Percentiles rank a stretch among this genome's conserved stretches.
These are phyloP conservation scores for Alternaria sp. DNA, from an alignment of 2,329 filamentous ascomycete species.

Conservation along the genomic window DNA sequence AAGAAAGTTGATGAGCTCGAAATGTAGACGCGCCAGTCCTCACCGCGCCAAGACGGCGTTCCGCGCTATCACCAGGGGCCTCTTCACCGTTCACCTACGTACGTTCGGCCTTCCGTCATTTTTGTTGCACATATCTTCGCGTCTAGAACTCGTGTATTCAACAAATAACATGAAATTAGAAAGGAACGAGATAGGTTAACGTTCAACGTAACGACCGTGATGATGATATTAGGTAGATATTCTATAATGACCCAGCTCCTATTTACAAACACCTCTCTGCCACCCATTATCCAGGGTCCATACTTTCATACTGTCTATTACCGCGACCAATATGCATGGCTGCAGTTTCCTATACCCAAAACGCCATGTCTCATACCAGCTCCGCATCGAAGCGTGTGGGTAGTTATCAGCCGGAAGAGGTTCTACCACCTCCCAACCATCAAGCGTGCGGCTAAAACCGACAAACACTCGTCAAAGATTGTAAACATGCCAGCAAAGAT, in stretches of 20 bases:
- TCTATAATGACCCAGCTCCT: conserved; percentile 24
- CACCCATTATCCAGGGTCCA: conserved; percentile 33
- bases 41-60: conserved; percentile 25
- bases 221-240: conserved; percentile 34
- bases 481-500: not conserved
- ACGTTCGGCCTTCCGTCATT: not conserved
- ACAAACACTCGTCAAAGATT: not conserved
- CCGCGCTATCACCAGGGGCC: conserved; percentile 5
- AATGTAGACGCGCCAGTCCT: conserved; percentile 30
- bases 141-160: not conserved
- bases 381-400: conserved; percentile 10
- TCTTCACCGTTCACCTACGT: not conserved
- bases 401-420: not conserved
- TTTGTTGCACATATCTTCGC: no score
- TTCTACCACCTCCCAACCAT: conserved; percentile 2
- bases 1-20: conserved; percentile 37
- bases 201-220: conserved; percentile 30
- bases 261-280: conserved; percentile 27
- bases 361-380: conserved; percentile 26
- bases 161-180: not conserved
- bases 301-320: conserved; percentile 19
- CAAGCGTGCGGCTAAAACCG: conserved; percentile 17
- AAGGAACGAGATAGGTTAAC: not conserved
- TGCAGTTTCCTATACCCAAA: conserved; percentile 24
- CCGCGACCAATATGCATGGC: conserved; percentile 21